A percentile compares a stretch with the other conserved stretches of the same genome.
Conservation (phyloP, 169 alveolate genomes). For the Perkinsus chesapeaki region DNA sequence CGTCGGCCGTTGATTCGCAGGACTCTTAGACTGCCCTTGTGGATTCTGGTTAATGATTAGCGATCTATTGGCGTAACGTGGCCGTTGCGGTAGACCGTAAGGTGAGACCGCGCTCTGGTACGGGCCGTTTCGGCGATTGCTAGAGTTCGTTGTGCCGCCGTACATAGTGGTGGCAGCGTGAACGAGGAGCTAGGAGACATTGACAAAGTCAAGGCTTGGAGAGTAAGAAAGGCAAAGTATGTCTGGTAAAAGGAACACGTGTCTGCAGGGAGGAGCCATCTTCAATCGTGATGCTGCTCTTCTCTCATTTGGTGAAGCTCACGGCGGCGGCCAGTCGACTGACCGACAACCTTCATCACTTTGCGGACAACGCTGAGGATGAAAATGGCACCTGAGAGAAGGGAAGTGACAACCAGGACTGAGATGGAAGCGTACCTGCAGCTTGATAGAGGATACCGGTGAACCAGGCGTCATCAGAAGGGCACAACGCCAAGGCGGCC, state of each 20-base stretch:
- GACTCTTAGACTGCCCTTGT: not conserved
- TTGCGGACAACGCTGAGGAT: not conserved
- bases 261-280: not conserved
- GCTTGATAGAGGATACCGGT: not conserved
- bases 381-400: not conserved
- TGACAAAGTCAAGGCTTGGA: not conserved
- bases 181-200: too few species aligned
- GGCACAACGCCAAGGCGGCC: not conserved
- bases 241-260: not conserved
- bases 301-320: not conserved
- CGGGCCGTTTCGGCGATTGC: not conserved
- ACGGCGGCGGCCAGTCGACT: not conserved
- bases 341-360: not conserved
- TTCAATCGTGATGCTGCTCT: not conserved
- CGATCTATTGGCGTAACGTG: not conserved
- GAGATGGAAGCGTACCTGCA: not conserved
- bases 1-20: not conserved
- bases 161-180: not conserved
- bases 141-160: not conserved
- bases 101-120: not conserved
- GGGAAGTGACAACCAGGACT: not conserved
- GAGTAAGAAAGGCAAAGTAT: not conserved
- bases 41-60: not conserved
- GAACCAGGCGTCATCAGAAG: not conserved
- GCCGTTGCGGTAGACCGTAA: not conserved